Evolutionary conservation across 331 rosid species (phyloP).

Genomic region (Dryas integrifolia): DNA sequence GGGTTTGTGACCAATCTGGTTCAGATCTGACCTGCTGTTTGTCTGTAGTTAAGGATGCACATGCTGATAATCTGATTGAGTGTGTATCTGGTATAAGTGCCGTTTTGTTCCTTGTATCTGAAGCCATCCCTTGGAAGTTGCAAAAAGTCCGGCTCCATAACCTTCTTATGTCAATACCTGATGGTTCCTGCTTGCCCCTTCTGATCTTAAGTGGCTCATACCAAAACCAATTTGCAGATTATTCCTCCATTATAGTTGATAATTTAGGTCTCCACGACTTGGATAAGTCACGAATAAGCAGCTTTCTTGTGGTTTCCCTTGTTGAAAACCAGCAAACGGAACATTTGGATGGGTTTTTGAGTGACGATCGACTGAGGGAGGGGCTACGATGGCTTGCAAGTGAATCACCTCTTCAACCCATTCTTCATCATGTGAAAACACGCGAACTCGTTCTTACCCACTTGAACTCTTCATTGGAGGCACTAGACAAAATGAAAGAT

Average conservation of each 20-base stretch:
- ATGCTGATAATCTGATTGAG: slow-evolving; percentile 44
- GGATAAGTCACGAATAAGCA: slow-evolving; percentile 56
- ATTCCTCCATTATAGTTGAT: slow-evolving; percentile 44
- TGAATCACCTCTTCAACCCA: slow-evolving; percentile 73
- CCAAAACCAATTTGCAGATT: slow-evolving; percentile 30
- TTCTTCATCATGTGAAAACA: slow-evolving; percentile 40
- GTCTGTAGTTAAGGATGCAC: slow-evolving; percentile 64
- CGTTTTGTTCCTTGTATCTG: slow-evolving; percentile 63
- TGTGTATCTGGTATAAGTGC: slow-evolving; percentile 71
- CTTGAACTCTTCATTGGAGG: slow-evolving; percentile 50
- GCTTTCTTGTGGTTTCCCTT: slow-evolving; percentile 60
- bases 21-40: slow-evolving; percentile 60
- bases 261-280: slow-evolving; percentile 62
- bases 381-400: slow-evolving; percentile 88
- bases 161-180: slow-evolving; percentile 63
- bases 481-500: slow-evolving; percentile 39
- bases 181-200: slow-evolving; percentile 76
- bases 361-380: slow-evolving; percentile 63
- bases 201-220: slow-evolving; percentile 57
- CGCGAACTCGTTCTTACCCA: slow-evolving; percentile 59
- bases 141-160: slow-evolving; percentile 62
- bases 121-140: slow-evolving; percentile 56
- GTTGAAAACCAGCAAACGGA: slow-evolving; percentile 47
- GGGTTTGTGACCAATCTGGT: slow-evolving; percentile 47
- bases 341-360: slow-evolving; percentile 56